A percentile compares a stretch with the other conserved stretches of the same genome.
Evolutionary conservation across 2,329 filamentous ascomycete species (phyloP).

Genomic region (Parafenestella ontariensis): DNA sequence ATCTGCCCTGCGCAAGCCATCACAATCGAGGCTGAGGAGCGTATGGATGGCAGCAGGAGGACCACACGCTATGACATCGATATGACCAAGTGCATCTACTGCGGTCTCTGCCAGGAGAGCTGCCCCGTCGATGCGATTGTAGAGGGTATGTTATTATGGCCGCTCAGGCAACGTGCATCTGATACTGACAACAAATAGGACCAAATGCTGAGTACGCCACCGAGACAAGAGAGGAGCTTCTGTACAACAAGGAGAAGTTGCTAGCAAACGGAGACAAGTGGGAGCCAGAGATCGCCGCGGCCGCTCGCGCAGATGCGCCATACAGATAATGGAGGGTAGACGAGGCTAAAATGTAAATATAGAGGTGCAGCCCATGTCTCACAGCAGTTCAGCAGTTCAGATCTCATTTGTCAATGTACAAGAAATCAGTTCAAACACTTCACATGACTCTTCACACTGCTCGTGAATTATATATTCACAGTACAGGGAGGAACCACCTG

Average conservation of each 20-base stretch:
- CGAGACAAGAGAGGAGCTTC: conserved; percentile 85
- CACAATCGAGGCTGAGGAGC: conserved; percentile 98
- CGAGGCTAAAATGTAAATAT: conserved; percentile 39
- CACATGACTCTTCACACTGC: not conserved
- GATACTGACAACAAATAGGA: conserved; percentile 49
- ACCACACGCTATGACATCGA: conserved; percentile 99
- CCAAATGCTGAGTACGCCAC: conserved; percentile 79
- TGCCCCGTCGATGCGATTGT: conserved; percentile 97
- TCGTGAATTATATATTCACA: not conserved
- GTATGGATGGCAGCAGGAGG: conserved; percentile 90
- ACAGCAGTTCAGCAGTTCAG: conserved; percentile 25
- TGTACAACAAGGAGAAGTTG: conserved; percentile 98
- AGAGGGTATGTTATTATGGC: conserved; percentile 61
- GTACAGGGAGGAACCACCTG: not conserved
- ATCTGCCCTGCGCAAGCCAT: conserved; percentile 98
- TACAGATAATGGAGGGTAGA: conserved; percentile 55
- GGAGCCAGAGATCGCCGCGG: conserved; percentile 95
- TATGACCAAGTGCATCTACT: conserved; percentile 99
- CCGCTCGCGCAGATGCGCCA: conserved; percentile 89
- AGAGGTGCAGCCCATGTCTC: conserved; percentile 19
- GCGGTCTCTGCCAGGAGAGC: conserved; percentile 98
- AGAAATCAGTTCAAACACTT: not conserved
- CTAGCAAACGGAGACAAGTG: conserved; percentile 77
- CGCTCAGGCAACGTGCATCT: not conserved
- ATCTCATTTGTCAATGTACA: conserved; percentile 30